Percentiles rank a stretch among this genome's conserved stretches.
These are phyloP conservation scores for Colletotrichum ledebouriae DNA, from an alignment of 2,329 filamentous ascomycete genomes.

Conservation along the genomic window DNA sequence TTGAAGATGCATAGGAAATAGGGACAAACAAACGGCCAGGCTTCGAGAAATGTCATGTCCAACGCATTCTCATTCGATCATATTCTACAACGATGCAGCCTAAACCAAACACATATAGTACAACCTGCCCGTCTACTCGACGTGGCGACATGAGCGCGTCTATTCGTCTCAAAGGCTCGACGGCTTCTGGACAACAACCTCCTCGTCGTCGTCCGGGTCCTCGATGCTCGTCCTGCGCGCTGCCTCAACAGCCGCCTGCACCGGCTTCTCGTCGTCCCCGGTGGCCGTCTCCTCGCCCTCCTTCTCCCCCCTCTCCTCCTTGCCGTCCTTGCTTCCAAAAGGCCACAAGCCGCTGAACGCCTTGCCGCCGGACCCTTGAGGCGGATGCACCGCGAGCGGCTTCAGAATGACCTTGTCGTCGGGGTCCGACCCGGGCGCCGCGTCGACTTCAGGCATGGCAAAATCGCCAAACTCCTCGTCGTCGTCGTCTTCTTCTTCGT, in stretches of 20 bases:
- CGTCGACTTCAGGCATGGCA: conserved; percentile 70
- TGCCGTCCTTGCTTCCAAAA: conserved; percentile 59
- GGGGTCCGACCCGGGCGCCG: conserved; percentile 47
- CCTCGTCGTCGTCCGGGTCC: conserved; percentile 68
- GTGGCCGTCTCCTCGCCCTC: conserved; percentile 43
- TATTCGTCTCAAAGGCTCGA: conserved; percentile 30
- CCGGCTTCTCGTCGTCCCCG: conserved; percentile 57
- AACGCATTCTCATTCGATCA: conserved; percentile 31
- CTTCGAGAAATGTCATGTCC: neutral
- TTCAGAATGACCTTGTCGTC: conserved; percentile 64
- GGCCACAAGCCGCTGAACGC: conserved; percentile 69
- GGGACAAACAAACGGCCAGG: no score
- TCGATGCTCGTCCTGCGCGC: conserved; percentile 70
- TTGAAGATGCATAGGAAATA: no score
- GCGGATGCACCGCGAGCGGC: conserved; percentile 67
- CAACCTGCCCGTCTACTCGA: conserved; percentile 27
- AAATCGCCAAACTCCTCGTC: conserved; percentile 79
- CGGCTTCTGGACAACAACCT: conserved; percentile 51
- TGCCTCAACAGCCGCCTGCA: conserved; percentile 64
- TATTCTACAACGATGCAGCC: conserved; percentile 31
- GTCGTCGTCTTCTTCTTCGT: conserved; percentile 64
- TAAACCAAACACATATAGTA: conserved; percentile 42
- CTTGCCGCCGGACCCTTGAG: conserved; percentile 51
- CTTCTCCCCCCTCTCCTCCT: conserved; percentile 42
- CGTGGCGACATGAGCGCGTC: conserved; percentile 8